These are phyloP conservation scores for Fusarium pilosicola DNA, from an alignment of 2,329 filamentous ascomycete genomes.

Conservation along the genomic window DNA sequence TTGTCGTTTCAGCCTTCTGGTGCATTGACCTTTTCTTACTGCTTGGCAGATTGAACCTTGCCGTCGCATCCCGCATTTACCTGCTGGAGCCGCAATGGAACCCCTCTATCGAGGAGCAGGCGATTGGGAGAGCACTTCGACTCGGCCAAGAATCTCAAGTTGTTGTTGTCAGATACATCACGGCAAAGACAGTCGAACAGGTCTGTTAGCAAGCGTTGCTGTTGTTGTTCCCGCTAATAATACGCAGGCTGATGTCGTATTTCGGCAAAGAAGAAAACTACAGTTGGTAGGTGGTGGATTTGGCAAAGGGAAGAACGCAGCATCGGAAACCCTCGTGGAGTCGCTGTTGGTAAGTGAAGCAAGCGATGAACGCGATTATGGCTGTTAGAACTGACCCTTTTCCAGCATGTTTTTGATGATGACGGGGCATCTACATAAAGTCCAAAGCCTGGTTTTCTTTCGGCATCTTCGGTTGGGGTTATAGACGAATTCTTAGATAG, in stretches of 20 bases:
- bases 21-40: neutral
- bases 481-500: fast-evolving
- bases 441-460: neutral
- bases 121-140: neutral
- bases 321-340: neutral
- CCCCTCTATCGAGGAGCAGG: neutral
- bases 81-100: neutral
- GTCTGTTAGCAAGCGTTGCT: fast-evolving
- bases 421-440: neutral
- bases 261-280: neutral
- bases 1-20: fast-evolving
- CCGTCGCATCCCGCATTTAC: neutral
- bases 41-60: neutral
- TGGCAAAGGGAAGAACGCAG: neutral
- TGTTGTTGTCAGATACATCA: neutral
- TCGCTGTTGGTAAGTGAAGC: neutral
- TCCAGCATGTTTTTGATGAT: neutral
- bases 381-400: fast-evolving
- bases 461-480: neutral
- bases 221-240: fast-evolving
- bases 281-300: neutral
- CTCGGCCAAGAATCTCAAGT: neutral
- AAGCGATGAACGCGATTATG: fast-evolving
- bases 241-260: neutral
- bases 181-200: neutral